Percentiles rank a stretch among this genome's conserved stretches.
Conservation (phyloP, 1,139 yeast genomes). For the Dujonia santamariae region DNA sequence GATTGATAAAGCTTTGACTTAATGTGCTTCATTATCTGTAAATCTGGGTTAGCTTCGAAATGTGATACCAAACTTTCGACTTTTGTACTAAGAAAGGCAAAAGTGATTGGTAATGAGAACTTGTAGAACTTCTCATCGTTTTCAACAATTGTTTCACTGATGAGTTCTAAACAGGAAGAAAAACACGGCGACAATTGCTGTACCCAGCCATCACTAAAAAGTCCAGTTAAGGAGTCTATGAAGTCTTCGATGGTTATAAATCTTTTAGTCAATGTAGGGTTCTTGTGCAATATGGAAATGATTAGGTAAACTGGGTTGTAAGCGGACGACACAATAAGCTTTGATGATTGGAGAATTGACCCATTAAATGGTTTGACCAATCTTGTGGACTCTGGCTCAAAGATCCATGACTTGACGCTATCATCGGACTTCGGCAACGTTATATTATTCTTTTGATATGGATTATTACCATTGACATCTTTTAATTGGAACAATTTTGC, state of each 20-base stretch:
- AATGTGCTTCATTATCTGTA: slow-evolving; percentile 5
- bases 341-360: slow-evolving; percentile 30
- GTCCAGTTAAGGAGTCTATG: slow-evolving; percentile 33
- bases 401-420: slow-evolving; percentile 35
- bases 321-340: slow-evolving; percentile 38
- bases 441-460: slow-evolving; percentile 14
- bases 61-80: slow-evolving; percentile 1
- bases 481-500: slow-evolving; percentile 28
- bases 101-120: slow-evolving; percentile 31
- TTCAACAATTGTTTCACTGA: slow-evolving; percentile 48
- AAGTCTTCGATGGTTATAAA: slow-evolving; percentile 49
- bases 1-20: slow-evolving; percentile 7
- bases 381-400: slow-evolving; percentile 18
- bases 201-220: slow-evolving; percentile 2
- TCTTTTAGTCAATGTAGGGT: slow-evolving; percentile 24
- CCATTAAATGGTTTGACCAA: slow-evolving; percentile 15
- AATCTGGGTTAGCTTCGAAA: background rate
- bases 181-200: slow-evolving; percentile 24
- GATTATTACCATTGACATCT: slow-evolving; percentile 27
- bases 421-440: slow-evolving; percentile 16
- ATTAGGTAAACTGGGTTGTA: slow-evolving; percentile 43
- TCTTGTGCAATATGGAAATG: slow-evolving; percentile 31
- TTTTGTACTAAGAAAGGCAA: slow-evolving; percentile 28
- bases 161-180: no score
- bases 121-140: slow-evolving; percentile 49